phyloP scores from a whole-genome alignment of 2,329 filamentous ascomycete genomes.

The Penicillium sumatraense region DNA sequence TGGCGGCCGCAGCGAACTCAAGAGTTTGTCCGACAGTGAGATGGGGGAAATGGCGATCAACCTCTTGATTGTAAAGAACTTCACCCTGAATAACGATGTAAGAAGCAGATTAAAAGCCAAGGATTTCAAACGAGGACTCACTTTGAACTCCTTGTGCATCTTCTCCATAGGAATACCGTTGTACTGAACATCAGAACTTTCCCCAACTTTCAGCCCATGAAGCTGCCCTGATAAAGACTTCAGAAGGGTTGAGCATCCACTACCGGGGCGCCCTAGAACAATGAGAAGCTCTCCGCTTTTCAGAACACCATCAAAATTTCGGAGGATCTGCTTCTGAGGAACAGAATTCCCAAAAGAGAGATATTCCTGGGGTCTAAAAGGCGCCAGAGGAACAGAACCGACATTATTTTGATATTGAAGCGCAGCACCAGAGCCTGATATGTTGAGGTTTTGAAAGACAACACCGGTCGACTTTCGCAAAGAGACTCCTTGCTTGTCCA shows the following conservation, averaged over 20 bases:
- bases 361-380: slow-evolving; percentile 61
- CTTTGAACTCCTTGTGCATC: slow-evolving; percentile 67
- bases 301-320: slow-evolving; percentile 58
- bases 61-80: slow-evolving; percentile 46
- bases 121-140: background rate
- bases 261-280: slow-evolving; percentile 46
- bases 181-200: slow-evolving; percentile 77
- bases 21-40: slow-evolving; percentile 62
- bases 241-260: slow-evolving; percentile 76
- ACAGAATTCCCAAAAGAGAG: slow-evolving; percentile 51
- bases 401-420: slow-evolving; percentile 73
- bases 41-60: slow-evolving; percentile 59
- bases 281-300: slow-evolving; percentile 54
- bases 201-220: slow-evolving; percentile 74
- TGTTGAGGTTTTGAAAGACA: slow-evolving; percentile 67
- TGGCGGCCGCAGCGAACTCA: slow-evolving; percentile 59
- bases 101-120: background rate
- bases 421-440: slow-evolving; percentile 69
- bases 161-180: slow-evolving; percentile 67
- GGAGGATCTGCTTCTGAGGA: slow-evolving; percentile 60
- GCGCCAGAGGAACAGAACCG: slow-evolving; percentile 61
- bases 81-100: slow-evolving; percentile 29
- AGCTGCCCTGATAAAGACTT: slow-evolving; percentile 84
- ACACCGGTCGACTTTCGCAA: slow-evolving; percentile 61
- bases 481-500: slow-evolving; percentile 61